Conservation (phyloP, 495 filamentous ascomycete genomes). For the Penicillium subrubescens region DNA sequence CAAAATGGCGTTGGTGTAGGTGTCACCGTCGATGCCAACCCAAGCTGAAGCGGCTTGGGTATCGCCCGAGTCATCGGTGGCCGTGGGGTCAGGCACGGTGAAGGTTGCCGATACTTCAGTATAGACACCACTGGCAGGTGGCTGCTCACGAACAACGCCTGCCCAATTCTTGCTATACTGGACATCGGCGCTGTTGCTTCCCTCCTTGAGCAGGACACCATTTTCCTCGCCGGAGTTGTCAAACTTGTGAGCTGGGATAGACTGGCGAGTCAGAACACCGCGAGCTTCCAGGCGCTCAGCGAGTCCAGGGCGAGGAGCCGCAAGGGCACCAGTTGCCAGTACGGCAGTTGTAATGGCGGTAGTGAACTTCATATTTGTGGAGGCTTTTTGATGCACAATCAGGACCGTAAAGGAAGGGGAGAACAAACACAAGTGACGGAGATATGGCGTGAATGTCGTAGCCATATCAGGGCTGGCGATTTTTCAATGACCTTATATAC, state of each 20-base stretch:
- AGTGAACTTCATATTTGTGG: conserved; percentile 34
- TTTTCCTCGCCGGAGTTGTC: conserved; percentile 15
- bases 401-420: background rate
- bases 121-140: conserved; percentile 47
- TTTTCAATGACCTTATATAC: conserved; percentile 19
- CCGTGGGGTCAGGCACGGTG: conserved; percentile 54
- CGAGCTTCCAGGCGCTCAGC: conserved; percentile 34
- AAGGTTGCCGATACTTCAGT: conserved; percentile 57
- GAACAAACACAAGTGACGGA: background rate
- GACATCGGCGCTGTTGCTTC: conserved; percentile 22
- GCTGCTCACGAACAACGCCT: conserved; percentile 53
- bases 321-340: conserved; percentile 29
- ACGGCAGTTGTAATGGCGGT: conserved; percentile 25
- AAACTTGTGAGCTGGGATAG: conserved; percentile 20
- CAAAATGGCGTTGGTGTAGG: conserved; percentile 57
- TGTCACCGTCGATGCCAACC: conserved; percentile 65
- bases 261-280: conserved; percentile 28
- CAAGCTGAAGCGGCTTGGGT: conserved; percentile 59
- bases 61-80: conserved; percentile 32
- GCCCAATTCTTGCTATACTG: conserved; percentile 64
- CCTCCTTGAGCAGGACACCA: conserved; percentile 21
- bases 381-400: background rate
- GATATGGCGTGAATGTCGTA: background rate
- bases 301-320: conserved; percentile 30
- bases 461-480: background rate